A percentile compares a stretch with the other conserved stretches of the same genome.
These are phyloP conservation scores for Plasmodium ovale DNA, from an alignment of 169 alveolate genomes.

Conservation along the genomic window DNA sequence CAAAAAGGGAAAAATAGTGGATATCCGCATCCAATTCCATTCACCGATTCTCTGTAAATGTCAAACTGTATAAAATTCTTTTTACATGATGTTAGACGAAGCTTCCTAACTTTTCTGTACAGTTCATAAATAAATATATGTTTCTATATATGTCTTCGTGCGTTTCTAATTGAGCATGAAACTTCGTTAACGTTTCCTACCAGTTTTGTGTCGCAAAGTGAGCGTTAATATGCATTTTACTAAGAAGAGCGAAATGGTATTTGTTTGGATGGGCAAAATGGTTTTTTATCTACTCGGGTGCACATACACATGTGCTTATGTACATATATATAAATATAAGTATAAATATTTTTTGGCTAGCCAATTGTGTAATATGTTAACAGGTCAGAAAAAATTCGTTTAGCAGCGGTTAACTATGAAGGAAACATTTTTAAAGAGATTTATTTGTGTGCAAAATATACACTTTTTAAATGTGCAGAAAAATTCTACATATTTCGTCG, in stretches of 20 bases:
- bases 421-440: not conserved
- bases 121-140: not conserved
- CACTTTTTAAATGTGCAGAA: not conserved
- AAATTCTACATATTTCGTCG: not conserved
- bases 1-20: not conserved
- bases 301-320: too few species aligned
- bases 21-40: not conserved
- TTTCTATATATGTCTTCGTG: not conserved
- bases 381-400: not conserved
- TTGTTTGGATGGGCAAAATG: not conserved
- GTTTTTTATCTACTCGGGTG: not conserved
- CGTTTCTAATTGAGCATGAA: not conserved
- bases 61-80: not conserved
- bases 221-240: not conserved
- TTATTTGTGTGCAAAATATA: too few species aligned
- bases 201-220: not conserved
- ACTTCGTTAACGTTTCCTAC: not conserved
- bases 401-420: not conserved
- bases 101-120: not conserved
- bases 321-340: not conserved
- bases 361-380: not conserved
- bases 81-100: not conserved
- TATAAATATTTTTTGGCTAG: not conserved
- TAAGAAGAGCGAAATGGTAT: not conserved
- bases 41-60: not conserved